Conservation (phyloP, 768 basidiomycete genomes). For the Daedaleopsis nitida region DNA sequence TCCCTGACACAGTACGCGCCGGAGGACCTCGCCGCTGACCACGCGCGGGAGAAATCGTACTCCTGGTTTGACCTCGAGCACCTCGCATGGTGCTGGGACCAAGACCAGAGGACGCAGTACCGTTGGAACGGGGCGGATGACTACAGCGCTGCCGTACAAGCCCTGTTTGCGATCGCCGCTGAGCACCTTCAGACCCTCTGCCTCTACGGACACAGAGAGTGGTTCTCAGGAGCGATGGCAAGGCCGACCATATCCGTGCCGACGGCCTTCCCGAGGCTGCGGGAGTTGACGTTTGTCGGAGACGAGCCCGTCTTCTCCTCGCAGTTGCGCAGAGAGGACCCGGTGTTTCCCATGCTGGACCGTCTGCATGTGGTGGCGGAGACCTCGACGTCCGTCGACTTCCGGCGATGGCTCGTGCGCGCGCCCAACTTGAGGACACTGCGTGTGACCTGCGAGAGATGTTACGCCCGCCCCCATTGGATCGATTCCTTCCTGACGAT, state of each 20-base stretch:
- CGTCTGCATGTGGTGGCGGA: background rate
- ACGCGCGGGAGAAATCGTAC: background rate
- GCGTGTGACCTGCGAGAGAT: background rate
- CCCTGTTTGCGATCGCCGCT: background rate
- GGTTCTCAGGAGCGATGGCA: background rate
- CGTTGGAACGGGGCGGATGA: background rate
- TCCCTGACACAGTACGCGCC: background rate
- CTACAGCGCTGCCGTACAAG: background rate
- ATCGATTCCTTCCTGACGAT: background rate
- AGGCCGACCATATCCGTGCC: background rate
- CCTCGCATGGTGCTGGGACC: background rate
- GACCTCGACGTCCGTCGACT: background rate
- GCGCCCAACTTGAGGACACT: background rate
- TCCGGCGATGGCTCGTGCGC: background rate
- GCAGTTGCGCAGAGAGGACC: background rate
- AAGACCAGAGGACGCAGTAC: background rate
- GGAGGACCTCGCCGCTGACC: background rate
- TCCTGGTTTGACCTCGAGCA: background rate
- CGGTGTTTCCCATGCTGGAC: background rate
- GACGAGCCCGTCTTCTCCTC: background rate
- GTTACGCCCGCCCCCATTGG: background rate
- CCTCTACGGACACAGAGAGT: background rate
- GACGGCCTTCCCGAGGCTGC: background rate
- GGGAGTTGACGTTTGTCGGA: background rate
- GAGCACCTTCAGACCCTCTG: background rate